phyloP scores from a whole-genome alignment of 495 filamentous ascomycete species.

The Chaetomidium leptoderma region DNA sequence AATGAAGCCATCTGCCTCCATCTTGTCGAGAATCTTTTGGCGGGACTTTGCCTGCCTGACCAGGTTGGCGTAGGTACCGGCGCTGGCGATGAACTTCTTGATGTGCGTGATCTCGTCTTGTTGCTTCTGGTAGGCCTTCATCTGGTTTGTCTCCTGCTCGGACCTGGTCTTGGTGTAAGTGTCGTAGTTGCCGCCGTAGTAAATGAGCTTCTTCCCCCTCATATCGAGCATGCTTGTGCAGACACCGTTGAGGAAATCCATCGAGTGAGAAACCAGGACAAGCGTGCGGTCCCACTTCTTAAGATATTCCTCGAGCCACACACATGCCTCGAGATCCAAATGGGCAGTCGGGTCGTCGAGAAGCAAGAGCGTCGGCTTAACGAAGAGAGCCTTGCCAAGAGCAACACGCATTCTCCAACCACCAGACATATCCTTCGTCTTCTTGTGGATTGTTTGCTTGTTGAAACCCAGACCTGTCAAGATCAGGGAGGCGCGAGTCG shows the following conservation, averaged over 20 bases:
- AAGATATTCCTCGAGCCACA: conserved; percentile 99
- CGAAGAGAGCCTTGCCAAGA: conserved; percentile 94
- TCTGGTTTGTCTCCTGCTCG: conserved; percentile 96
- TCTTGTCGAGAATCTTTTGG: conserved; percentile 99
- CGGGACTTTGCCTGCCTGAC: conserved; percentile 97
- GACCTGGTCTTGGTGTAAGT: conserved; percentile 91
- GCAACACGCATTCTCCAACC: conserved; percentile 99
- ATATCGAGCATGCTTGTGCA: conserved; percentile 99
- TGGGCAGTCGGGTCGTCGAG: conserved; percentile 98
- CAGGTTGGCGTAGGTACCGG: conserved; percentile 99
- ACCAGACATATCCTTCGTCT: conserved; percentile 99
- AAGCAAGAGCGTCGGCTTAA: conserved; percentile 90
- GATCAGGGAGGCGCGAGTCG: conserved; percentile 92
- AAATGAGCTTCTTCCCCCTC: conserved; percentile 81
- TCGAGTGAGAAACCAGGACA: conserved; percentile 91
- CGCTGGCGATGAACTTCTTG: conserved; percentile 99
- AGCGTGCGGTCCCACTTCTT: conserved; percentile 99
- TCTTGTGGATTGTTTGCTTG: conserved; percentile 94
- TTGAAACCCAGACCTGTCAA: conserved; percentile 99
- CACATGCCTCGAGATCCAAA: conserved; percentile 98
- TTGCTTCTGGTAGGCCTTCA: conserved; percentile 97
- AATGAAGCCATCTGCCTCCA: conserved; percentile 99
- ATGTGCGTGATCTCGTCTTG: conserved; percentile 99
- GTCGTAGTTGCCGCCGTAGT: conserved; percentile 99
- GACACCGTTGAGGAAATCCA: conserved; percentile 99